Percentiles rank a stretch among this genome's conserved stretches.
These are phyloP conservation scores for Erythrobasidium hasegawianum DNA, from an alignment of 1,284 basidiomycete species.

Conservation along the genomic window DNA sequence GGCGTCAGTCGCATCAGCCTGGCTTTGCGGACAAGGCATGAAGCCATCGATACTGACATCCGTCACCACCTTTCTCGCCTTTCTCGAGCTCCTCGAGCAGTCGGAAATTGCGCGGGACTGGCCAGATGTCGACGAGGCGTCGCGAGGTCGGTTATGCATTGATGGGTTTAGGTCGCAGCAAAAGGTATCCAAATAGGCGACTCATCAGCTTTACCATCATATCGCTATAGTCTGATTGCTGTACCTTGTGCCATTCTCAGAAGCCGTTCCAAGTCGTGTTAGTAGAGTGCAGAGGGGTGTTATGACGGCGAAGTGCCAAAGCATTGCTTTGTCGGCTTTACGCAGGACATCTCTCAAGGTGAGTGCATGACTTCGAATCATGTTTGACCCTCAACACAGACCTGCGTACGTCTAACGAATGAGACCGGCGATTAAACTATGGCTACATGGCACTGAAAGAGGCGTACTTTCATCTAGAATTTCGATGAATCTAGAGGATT, in stretches of 20 bases:
- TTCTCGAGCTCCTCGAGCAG: conserved; percentile 97
- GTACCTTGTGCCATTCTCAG: background rate
- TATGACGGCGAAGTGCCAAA: too few relatives aligned
- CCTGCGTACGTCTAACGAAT: too few relatives aligned
- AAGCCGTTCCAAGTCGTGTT: background rate
- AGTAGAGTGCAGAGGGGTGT: too few relatives aligned
- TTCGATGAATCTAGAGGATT: too few relatives aligned
- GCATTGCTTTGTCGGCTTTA: too few relatives aligned
- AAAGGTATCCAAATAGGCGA: too few relatives aligned
- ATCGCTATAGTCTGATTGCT: background rate
- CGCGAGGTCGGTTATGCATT: background rate
- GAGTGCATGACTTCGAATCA: too few relatives aligned
- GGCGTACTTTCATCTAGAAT: too few relatives aligned
- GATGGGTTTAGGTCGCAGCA: background rate
- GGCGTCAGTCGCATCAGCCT: background rate
- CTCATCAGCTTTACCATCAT: background rate
- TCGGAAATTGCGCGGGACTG: conserved; percentile 94
- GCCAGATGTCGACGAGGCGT: conserved; percentile 9
- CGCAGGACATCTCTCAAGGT: too few relatives aligned
- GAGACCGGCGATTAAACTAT: too few relatives aligned
- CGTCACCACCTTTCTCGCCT: conserved; percentile 98
- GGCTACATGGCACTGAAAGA: too few relatives aligned
- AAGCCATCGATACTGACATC: conserved; percentile 51
- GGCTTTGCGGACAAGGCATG: background rate
- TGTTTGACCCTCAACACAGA: too few relatives aligned